Evolutionary conservation across 805 yeast species (phyloP), one percentile per base, ranked within the genome.

Genomic region (Brettanomyces bruxellensis): DNA sequence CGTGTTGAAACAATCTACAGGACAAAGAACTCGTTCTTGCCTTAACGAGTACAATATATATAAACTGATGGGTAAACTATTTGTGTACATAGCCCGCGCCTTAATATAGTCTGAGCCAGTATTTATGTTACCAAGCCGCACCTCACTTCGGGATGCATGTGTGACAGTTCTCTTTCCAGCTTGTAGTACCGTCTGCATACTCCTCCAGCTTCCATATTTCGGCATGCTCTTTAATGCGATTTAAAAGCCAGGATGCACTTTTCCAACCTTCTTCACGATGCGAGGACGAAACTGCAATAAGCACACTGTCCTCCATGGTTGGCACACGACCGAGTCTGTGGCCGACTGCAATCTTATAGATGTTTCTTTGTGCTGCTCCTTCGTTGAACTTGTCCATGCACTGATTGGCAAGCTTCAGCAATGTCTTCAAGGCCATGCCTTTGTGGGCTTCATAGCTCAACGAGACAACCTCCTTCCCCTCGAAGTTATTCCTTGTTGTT

Each of bases 121-220:
- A 28, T 9, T 28, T 28, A 28, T 28, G 7, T 9, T 28, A 28
- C 32, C 2, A 7, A 9, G 32, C 11, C 32, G 32, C 32, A 28
- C 32, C 23, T 23, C 25, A 40, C 34, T 25, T 40, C 6, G 43
- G 43, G 6, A 40, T 40, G 9, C 14, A 13, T 3, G 61, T 56
- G 43, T 56, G 61, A 5, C 64, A 71, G 49, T 72, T 72, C 44
- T 64, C 65, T 43, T 71, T 71, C 79, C 79, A 75, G n/a, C 48
- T 40, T 2, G 57, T 47, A 1, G 62, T 40, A 1, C 75, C 78
- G 53, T 71, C 75, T 0, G 41, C 52, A 49, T 70, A 75, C 18
- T 58, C 56, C 52, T 75, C 81, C 38, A 60, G 59, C 52, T 75
- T 75, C 81, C 81, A 75, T 18, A 75, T 72, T 52, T 75, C 81